phyloP scores from a whole-genome alignment of 176 grass and related monocot genomes.

The Hyparrhenia diplandra region DNA sequence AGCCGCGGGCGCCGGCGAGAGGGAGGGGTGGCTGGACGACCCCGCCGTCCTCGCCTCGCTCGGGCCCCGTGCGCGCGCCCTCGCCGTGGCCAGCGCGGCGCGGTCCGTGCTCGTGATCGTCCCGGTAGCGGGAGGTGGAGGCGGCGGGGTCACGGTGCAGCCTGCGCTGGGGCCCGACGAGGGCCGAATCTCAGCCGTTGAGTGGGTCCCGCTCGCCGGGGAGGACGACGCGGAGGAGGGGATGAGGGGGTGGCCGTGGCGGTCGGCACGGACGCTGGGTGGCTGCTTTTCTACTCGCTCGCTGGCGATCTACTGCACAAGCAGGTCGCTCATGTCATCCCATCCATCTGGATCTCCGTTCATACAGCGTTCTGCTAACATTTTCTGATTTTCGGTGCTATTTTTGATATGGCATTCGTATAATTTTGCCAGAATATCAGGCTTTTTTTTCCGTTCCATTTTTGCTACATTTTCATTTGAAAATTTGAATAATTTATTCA shows the following conservation, averaged over 20 bases:
- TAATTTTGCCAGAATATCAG: neutral
- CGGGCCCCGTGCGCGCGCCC: conserved; percentile 35
- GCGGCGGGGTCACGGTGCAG: conserved; percentile 31
- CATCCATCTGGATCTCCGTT: neutral
- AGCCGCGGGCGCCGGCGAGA: conserved; percentile 55
- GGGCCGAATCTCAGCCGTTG: conserved; percentile 57
- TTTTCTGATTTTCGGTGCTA: neutral
- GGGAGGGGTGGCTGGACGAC: conserved; percentile 85
- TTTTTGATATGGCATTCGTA: neutral
- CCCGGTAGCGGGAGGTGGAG: conserved; percentile 20
- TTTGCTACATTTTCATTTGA: neutral
- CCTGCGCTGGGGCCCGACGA: conserved; percentile 49
- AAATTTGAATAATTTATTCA: neutral
- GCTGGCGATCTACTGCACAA: conserved; percentile 77
- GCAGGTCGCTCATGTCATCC: conserved; percentile 40
- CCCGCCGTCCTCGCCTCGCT: conserved; percentile 58
- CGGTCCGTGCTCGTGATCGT: conserved; percentile 40
- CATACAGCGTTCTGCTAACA: neutral
- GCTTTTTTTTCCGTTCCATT: neutral
- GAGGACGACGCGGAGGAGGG: neutral
- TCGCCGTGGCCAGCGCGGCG: conserved; percentile 53
- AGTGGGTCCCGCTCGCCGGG: conserved; percentile 59
- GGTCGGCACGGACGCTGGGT: conserved; percentile 58
- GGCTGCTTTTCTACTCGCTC: conserved; percentile 69
- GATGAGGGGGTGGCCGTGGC: conserved; percentile 40